phyloP scores from a whole-genome alignment of 768 basidiomycete genomes.

The Rhodotorula diobovata region DNA sequence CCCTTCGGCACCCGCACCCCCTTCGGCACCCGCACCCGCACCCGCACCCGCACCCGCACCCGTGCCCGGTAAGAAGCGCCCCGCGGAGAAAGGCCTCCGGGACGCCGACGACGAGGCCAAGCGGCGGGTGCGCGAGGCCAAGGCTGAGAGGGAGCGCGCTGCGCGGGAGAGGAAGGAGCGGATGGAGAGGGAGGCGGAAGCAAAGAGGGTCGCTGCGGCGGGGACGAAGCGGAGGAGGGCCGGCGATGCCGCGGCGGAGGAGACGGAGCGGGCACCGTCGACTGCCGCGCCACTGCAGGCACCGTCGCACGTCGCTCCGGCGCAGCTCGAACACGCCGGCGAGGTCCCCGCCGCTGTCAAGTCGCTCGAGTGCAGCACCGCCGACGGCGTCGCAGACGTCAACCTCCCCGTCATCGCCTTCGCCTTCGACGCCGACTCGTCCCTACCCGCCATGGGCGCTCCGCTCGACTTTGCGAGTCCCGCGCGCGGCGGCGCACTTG shows the following conservation, averaged over 20 bases:
- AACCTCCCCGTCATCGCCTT: not conserved
- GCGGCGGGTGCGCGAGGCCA: conserved; percentile 4
- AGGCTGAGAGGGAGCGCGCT: not conserved
- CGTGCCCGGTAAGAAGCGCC: not conserved
- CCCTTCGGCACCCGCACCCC: no score
- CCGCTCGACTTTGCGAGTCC: not conserved
- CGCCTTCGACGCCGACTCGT: conserved; percentile 1
- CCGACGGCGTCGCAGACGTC: not conserved
- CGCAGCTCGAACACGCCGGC: no score
- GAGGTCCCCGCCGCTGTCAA: no score
- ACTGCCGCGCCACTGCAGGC: no score
- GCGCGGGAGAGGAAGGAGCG: not conserved
- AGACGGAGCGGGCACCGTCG: no score
- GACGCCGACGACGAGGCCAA: not conserved
- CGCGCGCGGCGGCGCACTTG: no score
- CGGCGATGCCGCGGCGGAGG: not conserved
- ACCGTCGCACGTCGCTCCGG: no score
- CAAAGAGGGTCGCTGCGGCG: no score
- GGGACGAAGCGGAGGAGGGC: not conserved
- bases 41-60: no score
- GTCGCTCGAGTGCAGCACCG: not conserved
- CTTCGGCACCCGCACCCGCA: no score
- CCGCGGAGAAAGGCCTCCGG: not conserved
- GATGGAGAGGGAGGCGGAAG: not conserved
- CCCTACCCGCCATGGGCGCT: conserved; percentile 7